Percentiles rank a stretch among this genome's conserved stretches.
Conservation (phyloP, 257 asterid species). For the Solanum chaucha region DNA sequence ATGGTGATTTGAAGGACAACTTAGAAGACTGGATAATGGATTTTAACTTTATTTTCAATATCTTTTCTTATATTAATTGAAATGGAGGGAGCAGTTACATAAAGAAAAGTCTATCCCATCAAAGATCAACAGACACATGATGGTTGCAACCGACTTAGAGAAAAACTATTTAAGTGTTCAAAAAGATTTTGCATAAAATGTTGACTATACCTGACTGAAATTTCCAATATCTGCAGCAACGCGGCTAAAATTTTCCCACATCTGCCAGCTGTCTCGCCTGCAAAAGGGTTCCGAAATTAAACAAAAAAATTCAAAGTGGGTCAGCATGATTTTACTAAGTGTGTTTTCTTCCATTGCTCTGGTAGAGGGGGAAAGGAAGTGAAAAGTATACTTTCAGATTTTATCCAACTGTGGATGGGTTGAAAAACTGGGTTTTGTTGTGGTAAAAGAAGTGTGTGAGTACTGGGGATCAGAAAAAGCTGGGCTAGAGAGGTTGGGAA, state of each 20-base stretch:
- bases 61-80: not conserved
- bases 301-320: not conserved
- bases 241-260: constrained; percentile 93
- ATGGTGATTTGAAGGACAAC: not conserved
- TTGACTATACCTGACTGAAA: constrained; percentile 29
- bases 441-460: not conserved
- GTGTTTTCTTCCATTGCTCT: not conserved
- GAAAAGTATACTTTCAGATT: not conserved
- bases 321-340: not conserved
- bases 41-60: not conserved
- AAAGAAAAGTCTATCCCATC: not conserved
- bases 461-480: not conserved
- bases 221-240: constrained; percentile 84
- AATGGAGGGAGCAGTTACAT: not conserved
- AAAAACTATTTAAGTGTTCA: not conserved
- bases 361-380: not conserved
- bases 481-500: not conserved
- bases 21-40: not conserved
- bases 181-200: not conserved
- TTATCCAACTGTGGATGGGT: not conserved
- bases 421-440: not conserved
- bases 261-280: constrained; percentile 85
- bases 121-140: not conserved
- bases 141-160: not conserved
- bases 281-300: not conserved